Percentiles rank a stretch among this genome's conserved stretches.
phyloP scores from a whole-genome alignment of 106 monocot species.

The Chionographis japonica region DNA sequence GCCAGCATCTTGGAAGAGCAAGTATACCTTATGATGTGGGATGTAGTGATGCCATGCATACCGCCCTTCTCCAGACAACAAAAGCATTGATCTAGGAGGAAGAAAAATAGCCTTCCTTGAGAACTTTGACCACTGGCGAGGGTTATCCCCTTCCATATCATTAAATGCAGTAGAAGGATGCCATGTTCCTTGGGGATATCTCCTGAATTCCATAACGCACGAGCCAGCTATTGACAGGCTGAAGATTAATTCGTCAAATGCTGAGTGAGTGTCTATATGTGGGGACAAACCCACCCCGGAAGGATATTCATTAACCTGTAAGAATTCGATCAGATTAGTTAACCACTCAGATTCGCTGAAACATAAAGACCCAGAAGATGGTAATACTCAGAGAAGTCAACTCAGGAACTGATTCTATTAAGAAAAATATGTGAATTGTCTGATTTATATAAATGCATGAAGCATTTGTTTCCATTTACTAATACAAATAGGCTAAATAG shows the following conservation, averaged over 20 bases:
- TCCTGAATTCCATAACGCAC: slow-evolving; percentile 93
- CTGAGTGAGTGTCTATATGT: slow-evolving; percentile 97
- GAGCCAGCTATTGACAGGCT: slow-evolving; percentile 79
- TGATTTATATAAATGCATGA: too few relatives aligned
- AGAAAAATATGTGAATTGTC: too few relatives aligned
- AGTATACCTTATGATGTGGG: slow-evolving; percentile 91
- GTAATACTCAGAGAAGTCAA: too few relatives aligned
- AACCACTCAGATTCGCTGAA: too few relatives aligned
- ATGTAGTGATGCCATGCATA: slow-evolving; percentile 99
- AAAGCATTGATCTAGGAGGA: slow-evolving; percentile 88
- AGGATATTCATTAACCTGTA: slow-evolving; percentile 93
- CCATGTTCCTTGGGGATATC: slow-evolving; percentile 25
- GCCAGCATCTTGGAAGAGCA: not conserved
- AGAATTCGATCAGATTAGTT: slow-evolving; percentile 1
- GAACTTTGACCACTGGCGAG: slow-evolving; percentile 11
- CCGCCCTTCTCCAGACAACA: slow-evolving; percentile 90
- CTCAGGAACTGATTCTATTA: too few relatives aligned
- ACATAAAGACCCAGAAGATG: too few relatives aligned
- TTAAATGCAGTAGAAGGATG: slow-evolving; percentile 8
- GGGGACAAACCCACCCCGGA: slow-evolving; percentile 89
- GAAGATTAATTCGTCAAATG: slow-evolving; percentile 83
- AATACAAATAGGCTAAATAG: too few relatives aligned
- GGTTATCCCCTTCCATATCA: slow-evolving; percentile 15
- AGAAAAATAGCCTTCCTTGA: slow-evolving; percentile 76
- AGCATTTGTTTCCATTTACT: too few relatives aligned